Base-by-base conservation (phyloP, 495 filamentous ascomycete genomes). In the Aspergillus incahuasiensis region DNA sequence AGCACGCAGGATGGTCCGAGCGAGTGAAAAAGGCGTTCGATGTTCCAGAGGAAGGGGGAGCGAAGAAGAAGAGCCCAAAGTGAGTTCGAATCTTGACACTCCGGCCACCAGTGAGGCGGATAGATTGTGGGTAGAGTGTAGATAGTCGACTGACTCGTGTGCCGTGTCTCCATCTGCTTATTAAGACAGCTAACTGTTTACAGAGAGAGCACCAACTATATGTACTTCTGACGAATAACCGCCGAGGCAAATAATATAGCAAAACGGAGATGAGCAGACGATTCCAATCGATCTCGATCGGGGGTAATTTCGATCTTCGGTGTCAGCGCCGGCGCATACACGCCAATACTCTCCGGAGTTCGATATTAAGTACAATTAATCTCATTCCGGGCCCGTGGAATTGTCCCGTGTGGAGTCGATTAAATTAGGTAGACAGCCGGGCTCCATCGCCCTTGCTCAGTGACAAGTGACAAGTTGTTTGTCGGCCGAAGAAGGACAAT, bases 271-370 rank as follows among this genome's bases (percentile, higher is more conserved):
- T 12, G 32, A 35, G 9, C 32, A 35, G 32, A 35, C 6, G 32
- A 35, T 35, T 35, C 32, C 32, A 5, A 35, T 35, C 32, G 28
- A 51, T n/a, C 20, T 52, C 20, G 32, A 52, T 52, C 35, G 49
- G 28, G 32, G 40, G 20, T 45, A 20, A 45, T 45, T 45, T 45
- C 42, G 42, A 45, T 45, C 42, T 45, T 45, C 42, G 42, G 42
- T 21, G 42, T 25, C 19, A 45, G 19, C 19, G 40, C 40, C 40
- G 40, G 40, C 18, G 25, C 4, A 4, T 4, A 28, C 3, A 28
- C 25, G 25, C 25, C 25, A 28, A 35, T 35, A 35, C 12, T 2
- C 6, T 15, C 32, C 12, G 32, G 32, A 35, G 2, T 35, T 35
- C 32, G 12, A 35, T 35, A 35, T 35, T 35, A 35, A 35, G 32